These are phyloP conservation scores for Beauveria sp. DNA, from an alignment of 2,329 filamentous ascomycete species.

Conservation along the genomic window DNA sequence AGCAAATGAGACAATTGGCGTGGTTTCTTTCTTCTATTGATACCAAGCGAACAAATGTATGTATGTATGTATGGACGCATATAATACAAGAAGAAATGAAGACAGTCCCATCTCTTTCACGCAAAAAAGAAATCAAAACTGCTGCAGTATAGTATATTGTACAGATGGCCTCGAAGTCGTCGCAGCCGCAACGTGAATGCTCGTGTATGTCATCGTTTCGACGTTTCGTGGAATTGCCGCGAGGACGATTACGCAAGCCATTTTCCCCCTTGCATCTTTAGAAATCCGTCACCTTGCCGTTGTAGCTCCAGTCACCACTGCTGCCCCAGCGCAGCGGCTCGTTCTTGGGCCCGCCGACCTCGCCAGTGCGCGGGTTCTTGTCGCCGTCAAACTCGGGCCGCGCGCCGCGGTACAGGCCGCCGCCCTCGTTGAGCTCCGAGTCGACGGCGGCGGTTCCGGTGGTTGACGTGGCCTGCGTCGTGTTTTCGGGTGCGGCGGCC, in stretches of 20 bases:
- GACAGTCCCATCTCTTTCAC: background rate
- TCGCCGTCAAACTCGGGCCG: slow-evolving; percentile 91
- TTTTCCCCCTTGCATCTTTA: slow-evolving; percentile 20
- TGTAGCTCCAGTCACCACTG: slow-evolving; percentile 79
- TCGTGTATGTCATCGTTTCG: no score
- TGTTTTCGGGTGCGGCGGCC: slow-evolving; percentile 18
- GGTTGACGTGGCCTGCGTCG: slow-evolving; percentile 25
- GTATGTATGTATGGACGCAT: background rate
- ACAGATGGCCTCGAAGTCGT: background rate
- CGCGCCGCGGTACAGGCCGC: slow-evolving; percentile 66
- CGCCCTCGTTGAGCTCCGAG: slow-evolving; percentile 44
- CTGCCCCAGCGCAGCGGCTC: slow-evolving; percentile 85
- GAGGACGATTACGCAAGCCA: no score
- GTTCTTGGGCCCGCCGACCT: slow-evolving; percentile 95
- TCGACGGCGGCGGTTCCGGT: slow-evolving; percentile 19
- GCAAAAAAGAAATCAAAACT: no score
- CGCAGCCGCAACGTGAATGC: no score
- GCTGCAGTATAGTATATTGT: background rate
- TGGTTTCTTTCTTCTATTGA: slow-evolving; percentile 6
- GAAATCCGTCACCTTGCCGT: slow-evolving; percentile 92
- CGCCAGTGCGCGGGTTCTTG: slow-evolving; percentile 84
- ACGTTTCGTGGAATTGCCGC: no score
- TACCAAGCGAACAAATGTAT: slow-evolving; percentile 6
- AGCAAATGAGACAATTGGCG: background rate
- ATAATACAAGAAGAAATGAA: slow-evolving; percentile 3